These are phyloP conservation scores for Colletotrichum salicis DNA, from an alignment of 2,329 filamentous ascomycete species.

Conservation along the genomic window DNA sequence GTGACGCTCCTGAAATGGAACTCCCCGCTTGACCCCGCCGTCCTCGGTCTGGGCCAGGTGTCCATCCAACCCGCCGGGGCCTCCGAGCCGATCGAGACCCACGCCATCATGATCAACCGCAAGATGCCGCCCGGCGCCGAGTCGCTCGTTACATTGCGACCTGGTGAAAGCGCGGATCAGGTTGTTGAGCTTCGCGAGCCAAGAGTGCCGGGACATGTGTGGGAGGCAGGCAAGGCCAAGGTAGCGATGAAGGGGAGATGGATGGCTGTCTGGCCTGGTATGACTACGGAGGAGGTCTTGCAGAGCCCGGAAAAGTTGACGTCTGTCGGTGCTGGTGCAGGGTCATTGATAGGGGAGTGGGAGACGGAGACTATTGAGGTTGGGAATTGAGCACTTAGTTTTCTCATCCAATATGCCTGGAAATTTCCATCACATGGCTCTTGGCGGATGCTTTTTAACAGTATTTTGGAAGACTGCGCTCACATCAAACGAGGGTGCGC, in stretches of 20 bases:
- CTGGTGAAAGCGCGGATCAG: neutral
- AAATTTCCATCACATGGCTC: too few species aligned
- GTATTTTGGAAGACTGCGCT: too few species aligned
- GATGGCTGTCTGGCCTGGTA: neutral
- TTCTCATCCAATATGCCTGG: too few species aligned
- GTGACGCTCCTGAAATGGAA: conserved; percentile 56
- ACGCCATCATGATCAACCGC: conserved; percentile 51
- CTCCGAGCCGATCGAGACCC: conserved; percentile 47
- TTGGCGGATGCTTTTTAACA: too few species aligned
- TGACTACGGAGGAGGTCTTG: neutral
- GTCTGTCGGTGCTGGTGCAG: neutral
- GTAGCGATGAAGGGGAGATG: neutral
- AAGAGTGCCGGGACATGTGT: neutral
- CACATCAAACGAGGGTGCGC: too few species aligned
- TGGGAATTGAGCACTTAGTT: neutral
- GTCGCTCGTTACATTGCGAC: conserved; percentile 44
- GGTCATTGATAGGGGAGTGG: neutral
- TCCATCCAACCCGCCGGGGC: conserved; percentile 49
- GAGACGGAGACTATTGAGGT: neutral
- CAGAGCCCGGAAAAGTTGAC: neutral
- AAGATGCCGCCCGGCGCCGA: conserved; percentile 53
- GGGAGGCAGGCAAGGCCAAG: neutral
- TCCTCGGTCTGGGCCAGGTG: conserved; percentile 52
- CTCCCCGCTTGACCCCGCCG: conserved; percentile 55
- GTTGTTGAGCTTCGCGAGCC: neutral